These are phyloP conservation scores for Trichoderma harzianum DNA, from an alignment of 2,329 filamentous ascomycete species.

Conservation along the genomic window DNA sequence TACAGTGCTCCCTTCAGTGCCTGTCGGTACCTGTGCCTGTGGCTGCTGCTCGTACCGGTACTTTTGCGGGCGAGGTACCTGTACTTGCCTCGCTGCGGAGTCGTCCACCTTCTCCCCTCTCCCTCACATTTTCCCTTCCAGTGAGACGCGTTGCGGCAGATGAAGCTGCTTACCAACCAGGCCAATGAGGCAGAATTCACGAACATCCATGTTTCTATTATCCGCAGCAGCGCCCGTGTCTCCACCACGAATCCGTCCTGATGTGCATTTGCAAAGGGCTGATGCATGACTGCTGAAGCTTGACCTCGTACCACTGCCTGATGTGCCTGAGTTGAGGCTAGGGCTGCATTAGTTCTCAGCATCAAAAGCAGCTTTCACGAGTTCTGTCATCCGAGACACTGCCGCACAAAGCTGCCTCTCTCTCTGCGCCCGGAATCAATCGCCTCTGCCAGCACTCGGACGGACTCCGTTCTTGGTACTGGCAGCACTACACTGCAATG, in stretches of 20 bases:
- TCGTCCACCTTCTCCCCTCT: background rate
- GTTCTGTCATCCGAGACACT: background rate
- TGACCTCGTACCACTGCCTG: background rate
- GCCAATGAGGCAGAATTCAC: slow-evolving; percentile 1
- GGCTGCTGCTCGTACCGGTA: background rate
- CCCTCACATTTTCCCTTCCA: background rate
- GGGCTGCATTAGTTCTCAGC: background rate
- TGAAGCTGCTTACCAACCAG: background rate
- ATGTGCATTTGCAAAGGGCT: background rate
- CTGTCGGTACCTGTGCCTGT: background rate
- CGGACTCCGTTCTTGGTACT: background rate
- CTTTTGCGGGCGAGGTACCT: background rate
- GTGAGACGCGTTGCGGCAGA: background rate
- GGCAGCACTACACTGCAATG: background rate
- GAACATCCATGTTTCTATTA: background rate
- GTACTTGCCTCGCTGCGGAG: slow-evolving; percentile 1
- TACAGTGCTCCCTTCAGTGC: background rate
- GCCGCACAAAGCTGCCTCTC: background rate
- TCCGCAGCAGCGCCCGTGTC: slow-evolving; percentile 5
- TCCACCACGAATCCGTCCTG: background rate
- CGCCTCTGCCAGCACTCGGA: background rate
- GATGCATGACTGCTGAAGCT: background rate
- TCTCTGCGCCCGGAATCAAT: background rate
- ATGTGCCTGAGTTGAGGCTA: background rate
- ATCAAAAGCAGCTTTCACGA: background rate